phyloP scores from a whole-genome alignment of 2,329 filamentous ascomycete species.

The Aspergillus chevalieri region DNA sequence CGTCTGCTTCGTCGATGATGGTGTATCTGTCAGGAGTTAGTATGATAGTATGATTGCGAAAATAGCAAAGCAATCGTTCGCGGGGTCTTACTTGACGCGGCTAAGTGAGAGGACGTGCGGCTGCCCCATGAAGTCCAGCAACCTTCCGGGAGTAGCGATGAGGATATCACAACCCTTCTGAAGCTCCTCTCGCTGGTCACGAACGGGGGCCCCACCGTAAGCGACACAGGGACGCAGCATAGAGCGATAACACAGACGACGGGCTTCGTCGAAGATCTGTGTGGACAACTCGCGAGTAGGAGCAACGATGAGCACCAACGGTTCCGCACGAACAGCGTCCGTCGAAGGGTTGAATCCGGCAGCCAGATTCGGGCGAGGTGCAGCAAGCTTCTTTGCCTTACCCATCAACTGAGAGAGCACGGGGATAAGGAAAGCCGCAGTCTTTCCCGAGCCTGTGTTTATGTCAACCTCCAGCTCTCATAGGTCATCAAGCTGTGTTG shows the following conservation, averaged over 20 bases:
- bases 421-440: slow-evolving; percentile 83
- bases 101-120: slow-evolving; percentile 62
- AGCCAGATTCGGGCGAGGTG: slow-evolving; percentile 60
- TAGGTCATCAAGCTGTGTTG: neutral
- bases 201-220: slow-evolving; percentile 75
- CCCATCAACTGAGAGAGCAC: slow-evolving; percentile 90
- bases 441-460: slow-evolving; percentile 84
- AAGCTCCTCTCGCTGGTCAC: slow-evolving; percentile 65
- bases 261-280: slow-evolving; percentile 91
- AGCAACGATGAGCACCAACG: slow-evolving; percentile 75
- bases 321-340: slow-evolving; percentile 66
- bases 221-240: slow-evolving; percentile 88
- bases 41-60: neutral
- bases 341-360: slow-evolving; percentile 47
- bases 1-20: slow-evolving; percentile 91
- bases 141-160: slow-evolving; percentile 78
- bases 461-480: neutral
- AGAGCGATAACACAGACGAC: slow-evolving; percentile 86
- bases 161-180: slow-evolving; percentile 82
- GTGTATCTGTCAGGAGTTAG: slow-evolving; percentile 44
- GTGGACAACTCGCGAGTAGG: slow-evolving; percentile 86
- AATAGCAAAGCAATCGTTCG: slow-evolving; percentile 1
- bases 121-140: slow-evolving; percentile 75
- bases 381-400: slow-evolving; percentile 82
- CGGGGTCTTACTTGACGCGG: slow-evolving; percentile 60